Percentiles rank a stretch among this genome's conserved stretches.
Evolutionary conservation across 164 flowering plant genomes (phyloP).

Genomic region (Annona cherimola): DNA sequence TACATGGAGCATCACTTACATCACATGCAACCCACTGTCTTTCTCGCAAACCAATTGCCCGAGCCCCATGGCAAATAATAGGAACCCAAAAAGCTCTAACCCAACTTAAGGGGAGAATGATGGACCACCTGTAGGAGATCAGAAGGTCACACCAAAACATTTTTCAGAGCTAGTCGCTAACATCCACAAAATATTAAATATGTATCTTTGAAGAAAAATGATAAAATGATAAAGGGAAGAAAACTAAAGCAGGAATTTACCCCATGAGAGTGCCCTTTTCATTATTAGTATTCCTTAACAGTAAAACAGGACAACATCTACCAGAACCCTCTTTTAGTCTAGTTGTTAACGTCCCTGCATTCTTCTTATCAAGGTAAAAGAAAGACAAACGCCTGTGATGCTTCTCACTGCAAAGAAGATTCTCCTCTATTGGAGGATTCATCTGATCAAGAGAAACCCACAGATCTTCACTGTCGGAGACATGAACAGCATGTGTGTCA

Average conservation of each 20-base stretch:
- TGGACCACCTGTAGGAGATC: constrained; percentile 56
- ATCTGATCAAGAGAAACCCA: constrained; percentile 47
- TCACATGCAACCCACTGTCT: constrained; percentile 80
- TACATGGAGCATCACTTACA: constrained; percentile 27
- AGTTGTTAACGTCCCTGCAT: constrained; percentile 14
- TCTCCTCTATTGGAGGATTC: constrained; percentile 63
- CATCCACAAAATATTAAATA: no score
- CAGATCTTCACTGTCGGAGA: constrained; percentile 30
- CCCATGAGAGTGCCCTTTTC: constrained; percentile 13
- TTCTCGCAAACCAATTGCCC: constrained; percentile 81
- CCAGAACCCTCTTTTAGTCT: constrained; percentile 23
- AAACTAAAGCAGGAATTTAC: constrained; percentile 10
- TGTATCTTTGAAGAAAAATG: background rate
- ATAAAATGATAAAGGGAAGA: background rate
- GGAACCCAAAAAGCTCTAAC: constrained; percentile 74
- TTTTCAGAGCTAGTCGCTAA: background rate
- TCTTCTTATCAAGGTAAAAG: constrained; percentile 34
- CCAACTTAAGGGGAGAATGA: constrained; percentile 87
- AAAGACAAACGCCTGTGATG: constrained; percentile 43
- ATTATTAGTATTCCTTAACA: constrained; percentile 38
- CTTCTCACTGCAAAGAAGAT: constrained; percentile 48
- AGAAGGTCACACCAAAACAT: background rate
- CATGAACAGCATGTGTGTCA: constrained; percentile 14
- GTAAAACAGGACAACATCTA: constrained; percentile 67
- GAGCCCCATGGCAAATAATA: constrained; percentile 63